phyloP scores from a whole-genome alignment of 805 yeast genomes.

The Candida lessepsii region DNA sequence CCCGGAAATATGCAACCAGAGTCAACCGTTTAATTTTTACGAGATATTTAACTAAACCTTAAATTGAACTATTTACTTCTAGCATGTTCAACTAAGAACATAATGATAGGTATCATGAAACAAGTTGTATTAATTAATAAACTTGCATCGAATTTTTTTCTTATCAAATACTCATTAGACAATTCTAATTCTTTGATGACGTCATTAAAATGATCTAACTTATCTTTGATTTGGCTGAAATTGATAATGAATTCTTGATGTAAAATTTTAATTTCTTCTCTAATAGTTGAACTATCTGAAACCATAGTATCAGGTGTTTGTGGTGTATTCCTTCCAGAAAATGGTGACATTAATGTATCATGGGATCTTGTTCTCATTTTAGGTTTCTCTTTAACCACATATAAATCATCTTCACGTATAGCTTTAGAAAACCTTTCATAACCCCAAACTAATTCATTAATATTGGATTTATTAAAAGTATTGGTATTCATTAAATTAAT shows the following conservation, averaged over 20 bases:
- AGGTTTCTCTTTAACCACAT: conserved; percentile 1
- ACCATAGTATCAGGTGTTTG: background rate
- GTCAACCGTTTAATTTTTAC: background rate
- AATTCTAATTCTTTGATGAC: conserved; percentile 5
- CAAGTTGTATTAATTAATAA: conserved; percentile 1
- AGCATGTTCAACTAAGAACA: background rate
- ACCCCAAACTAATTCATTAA: background rate
- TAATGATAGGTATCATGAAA: background rate
- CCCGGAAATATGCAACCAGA: too few species aligned
- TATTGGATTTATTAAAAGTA: background rate
- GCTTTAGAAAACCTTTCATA: conserved; percentile 2
- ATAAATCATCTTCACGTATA: conserved; percentile 3
- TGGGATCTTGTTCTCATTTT: background rate
- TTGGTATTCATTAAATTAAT: background rate
- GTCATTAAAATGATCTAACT: conserved; percentile 9
- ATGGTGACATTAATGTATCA: background rate
- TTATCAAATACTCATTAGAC: background rate
- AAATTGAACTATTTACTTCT: background rate
- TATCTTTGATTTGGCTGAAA: conserved; percentile 1
- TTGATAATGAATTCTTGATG: background rate
- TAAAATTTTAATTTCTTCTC: conserved; percentile 3
- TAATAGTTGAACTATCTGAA: background rate
- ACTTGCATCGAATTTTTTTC: background rate
- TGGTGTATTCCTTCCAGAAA: background rate
- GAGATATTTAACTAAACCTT: conserved; percentile 1